These are phyloP conservation scores for Thermomyces lanuginosus DNA, from an alignment of 2,329 filamentous ascomycete genomes.

Conservation along the genomic window DNA sequence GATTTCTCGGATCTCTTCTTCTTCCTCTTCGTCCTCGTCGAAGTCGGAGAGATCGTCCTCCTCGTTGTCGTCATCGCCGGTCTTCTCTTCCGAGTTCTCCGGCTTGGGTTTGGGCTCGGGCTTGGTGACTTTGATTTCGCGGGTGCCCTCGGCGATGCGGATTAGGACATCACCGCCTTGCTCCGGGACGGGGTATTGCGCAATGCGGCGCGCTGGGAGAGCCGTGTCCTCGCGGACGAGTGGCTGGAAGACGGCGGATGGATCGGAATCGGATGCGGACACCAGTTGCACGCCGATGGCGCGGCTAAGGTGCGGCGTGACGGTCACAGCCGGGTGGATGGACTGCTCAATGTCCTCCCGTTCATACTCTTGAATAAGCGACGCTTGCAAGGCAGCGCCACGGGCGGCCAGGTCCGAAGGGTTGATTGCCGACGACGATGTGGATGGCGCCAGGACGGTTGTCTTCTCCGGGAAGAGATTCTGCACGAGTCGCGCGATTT, in stretches of 20 bases:
- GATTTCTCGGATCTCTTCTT: constrained; percentile 73
- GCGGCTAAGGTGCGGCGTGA: constrained; percentile 75
- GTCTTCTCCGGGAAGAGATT: constrained; percentile 69
- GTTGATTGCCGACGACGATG: constrained; percentile 64
- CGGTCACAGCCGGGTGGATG: constrained; percentile 86
- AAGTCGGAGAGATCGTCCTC: constrained; percentile 47
- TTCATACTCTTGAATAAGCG: constrained; percentile 87
- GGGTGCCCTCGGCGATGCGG: constrained; percentile 71
- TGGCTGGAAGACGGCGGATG: constrained; percentile 56
- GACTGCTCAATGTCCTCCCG: constrained; percentile 86
- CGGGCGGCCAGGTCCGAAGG: constrained; percentile 78
- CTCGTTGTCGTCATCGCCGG: constrained; percentile 41
- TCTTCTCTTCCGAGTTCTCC: constrained; percentile 41
- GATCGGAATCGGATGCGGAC: constrained; percentile 32
- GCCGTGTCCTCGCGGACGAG: constrained; percentile 76
- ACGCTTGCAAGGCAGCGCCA: constrained; percentile 89
- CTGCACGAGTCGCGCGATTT: constrained; percentile 67
- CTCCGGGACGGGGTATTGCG: constrained; percentile 59
- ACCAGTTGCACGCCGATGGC: constrained; percentile 72
- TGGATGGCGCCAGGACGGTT: constrained; percentile 66
- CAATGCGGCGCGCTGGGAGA: constrained; percentile 70
- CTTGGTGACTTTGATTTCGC: constrained; percentile 87
- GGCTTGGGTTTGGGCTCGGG: constrained; percentile 60
- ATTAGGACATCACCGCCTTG: constrained; percentile 76
- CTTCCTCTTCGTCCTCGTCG: too few species aligned